Conservation (phyloP, 306 rosid species). For the Gynostemma pentaphyllum region DNA sequence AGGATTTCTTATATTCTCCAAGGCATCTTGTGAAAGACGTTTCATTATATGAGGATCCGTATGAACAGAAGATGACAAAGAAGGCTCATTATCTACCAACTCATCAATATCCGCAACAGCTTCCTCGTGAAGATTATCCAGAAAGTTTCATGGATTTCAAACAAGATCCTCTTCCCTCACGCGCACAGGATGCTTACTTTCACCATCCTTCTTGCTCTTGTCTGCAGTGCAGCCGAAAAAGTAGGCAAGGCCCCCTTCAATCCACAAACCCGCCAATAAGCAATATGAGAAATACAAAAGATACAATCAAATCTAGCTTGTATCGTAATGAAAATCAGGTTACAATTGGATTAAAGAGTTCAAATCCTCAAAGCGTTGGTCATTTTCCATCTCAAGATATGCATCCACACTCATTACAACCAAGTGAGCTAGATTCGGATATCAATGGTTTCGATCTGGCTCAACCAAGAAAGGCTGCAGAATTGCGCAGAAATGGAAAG, state of each 20-base stretch:
- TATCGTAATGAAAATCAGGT: conserved; percentile 8
- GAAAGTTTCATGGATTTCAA: conserved; percentile 10
- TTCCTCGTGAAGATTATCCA: conserved; percentile 13
- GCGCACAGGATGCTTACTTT: conserved; percentile 12
- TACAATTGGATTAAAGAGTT: conserved; percentile 3
- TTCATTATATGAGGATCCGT: conserved; percentile 20
- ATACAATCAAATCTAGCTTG: conserved; percentile 14
- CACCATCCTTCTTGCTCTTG: conserved; percentile 29
- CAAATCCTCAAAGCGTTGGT: conserved; percentile 7
- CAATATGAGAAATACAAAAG: conserved; percentile 16
- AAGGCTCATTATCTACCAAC: conserved; percentile 15
- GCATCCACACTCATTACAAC: conserved; percentile 14
- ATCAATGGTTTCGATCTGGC: conserved; percentile 9
- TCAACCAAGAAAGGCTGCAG: conserved; percentile 10
- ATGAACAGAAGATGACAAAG: conserved; percentile 17
- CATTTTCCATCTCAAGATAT: conserved; percentile 5
- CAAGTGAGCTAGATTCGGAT: conserved; percentile 19
- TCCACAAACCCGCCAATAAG: conserved; percentile 3
- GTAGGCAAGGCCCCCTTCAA: conserved; percentile 13
- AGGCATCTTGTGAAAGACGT: conserved; percentile 16
- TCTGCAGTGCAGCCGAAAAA: conserved; percentile 20
- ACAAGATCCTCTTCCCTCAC: conserved; percentile 11
- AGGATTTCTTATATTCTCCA: conserved; percentile 17
- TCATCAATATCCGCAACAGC: conserved; percentile 14
- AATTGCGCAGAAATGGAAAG: conserved; percentile 4